A percentile compares a stretch with the other conserved stretches of the same genome.
Evolutionary conservation across 2,329 filamentous ascomycete species (phyloP).

Genomic region (Dothideomycetidae sp.): DNA sequence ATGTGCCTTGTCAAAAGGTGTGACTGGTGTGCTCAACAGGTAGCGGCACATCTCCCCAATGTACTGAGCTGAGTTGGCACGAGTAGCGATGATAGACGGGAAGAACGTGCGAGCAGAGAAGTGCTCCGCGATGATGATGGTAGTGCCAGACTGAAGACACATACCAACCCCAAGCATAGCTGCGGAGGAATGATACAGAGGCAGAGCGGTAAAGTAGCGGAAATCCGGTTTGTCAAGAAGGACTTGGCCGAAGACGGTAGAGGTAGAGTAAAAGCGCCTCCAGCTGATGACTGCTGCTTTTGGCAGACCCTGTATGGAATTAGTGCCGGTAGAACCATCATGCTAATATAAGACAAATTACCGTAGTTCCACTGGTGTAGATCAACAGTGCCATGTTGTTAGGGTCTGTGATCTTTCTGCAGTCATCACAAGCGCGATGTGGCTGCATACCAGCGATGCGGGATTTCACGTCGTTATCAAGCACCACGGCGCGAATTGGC

Average conservation of each 20-base stretch:
- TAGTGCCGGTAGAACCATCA: not conserved
- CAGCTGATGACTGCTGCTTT: constrained; percentile 38
- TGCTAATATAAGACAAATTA: not conserved
- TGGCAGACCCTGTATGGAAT: constrained; percentile 43
- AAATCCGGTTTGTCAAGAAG: constrained; percentile 55
- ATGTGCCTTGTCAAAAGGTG: constrained; percentile 58
- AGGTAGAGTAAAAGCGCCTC: constrained; percentile 18
- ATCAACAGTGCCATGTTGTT: constrained; percentile 57
- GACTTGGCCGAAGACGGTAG: constrained; percentile 16
- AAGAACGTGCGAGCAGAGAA: constrained; percentile 70
- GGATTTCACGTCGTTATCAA: constrained; percentile 46
- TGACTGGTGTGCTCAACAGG: constrained; percentile 51
- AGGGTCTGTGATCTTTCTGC: constrained; percentile 17
- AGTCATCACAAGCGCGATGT: constrained; percentile 21
- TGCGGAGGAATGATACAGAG: constrained; percentile 74
- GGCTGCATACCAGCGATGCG: constrained; percentile 22
- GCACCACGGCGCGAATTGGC: constrained; percentile 44
- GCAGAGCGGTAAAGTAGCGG: constrained; percentile 78
- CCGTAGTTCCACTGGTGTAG: constrained; percentile 71
- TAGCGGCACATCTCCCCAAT: constrained; percentile 82
- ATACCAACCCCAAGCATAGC: constrained; percentile 53
- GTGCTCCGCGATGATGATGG: constrained; percentile 58
- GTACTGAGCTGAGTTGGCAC: constrained; percentile 70
- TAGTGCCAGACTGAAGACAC: constrained; percentile 49
- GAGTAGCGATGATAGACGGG: constrained; percentile 54